Conservation (phyloP, 148 eudicot species). For the Tetragonia tetragonoides region DNA sequence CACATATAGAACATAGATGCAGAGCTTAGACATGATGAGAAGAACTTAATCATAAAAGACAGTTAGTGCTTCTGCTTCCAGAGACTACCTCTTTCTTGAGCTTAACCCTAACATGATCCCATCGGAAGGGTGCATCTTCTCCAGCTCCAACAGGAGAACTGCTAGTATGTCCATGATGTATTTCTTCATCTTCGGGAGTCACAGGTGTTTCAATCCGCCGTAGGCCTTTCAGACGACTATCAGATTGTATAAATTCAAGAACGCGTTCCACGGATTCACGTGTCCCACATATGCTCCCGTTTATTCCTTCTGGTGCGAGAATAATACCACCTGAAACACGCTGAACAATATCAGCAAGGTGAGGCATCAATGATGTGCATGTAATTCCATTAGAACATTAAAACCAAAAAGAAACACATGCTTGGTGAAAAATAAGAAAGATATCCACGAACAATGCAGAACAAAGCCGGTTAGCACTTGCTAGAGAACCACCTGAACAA, state of each 20-base stretch:
- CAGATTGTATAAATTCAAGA: conserved; percentile 71
- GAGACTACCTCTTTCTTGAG: conserved; percentile 84
- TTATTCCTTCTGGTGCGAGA: conserved; percentile 98
- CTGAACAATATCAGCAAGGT: conserved; percentile 80
- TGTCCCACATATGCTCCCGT: conserved; percentile 93
- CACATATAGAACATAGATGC: conserved; percentile 4
- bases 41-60: neutral
- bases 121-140: conserved; percentile 94
- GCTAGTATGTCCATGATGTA: conserved; percentile 92
- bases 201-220: conserved; percentile 85
- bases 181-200: conserved; percentile 96
- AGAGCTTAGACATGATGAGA: neutral
- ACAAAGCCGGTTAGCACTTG: neutral
- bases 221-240: conserved; percentile 70
- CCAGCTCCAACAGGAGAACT: conserved; percentile 98
- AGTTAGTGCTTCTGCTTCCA: conserved; percentile 10
- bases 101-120: conserved; percentile 99
- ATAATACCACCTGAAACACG: conserved; percentile 98
- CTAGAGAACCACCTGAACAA: neutral
- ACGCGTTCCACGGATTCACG: conserved; percentile 76
- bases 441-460: neutral
- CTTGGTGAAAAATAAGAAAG: neutral
- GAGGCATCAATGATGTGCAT: conserved; percentile 34
- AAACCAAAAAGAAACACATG: neutral
- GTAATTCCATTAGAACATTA: conserved; percentile 6